A percentile compares a stretch with the other conserved stretches of the same genome.
Conservation (phyloP, 768 basidiomycete species). For the Nevesoporus exiguus region DNA sequence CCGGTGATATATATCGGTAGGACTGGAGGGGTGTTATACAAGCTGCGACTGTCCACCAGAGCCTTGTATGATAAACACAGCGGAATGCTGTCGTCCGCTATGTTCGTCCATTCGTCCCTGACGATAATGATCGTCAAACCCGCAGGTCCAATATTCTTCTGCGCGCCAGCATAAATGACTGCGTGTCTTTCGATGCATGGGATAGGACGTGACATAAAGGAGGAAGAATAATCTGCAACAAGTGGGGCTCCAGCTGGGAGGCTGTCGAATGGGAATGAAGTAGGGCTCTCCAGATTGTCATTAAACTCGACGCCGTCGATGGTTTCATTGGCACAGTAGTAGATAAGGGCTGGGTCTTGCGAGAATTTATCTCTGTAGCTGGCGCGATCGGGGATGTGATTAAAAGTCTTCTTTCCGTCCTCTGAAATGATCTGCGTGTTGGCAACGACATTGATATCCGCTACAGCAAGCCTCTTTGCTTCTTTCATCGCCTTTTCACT, state of each 20-base stretch:
- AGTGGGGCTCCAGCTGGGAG: constrained; percentile 66
- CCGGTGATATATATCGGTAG: constrained; percentile 89
- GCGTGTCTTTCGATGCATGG: constrained; percentile 85
- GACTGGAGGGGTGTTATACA: constrained; percentile 93
- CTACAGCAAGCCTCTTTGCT: constrained; percentile 63
- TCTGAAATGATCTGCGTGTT: constrained; percentile 62
- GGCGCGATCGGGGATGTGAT: constrained; percentile 71
- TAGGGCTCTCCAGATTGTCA: constrained; percentile 45
- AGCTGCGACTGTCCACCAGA: constrained; percentile 66
- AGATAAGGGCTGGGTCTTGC: constrained; percentile 80
- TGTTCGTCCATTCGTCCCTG: constrained; percentile 77
- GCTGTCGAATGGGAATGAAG: constrained; percentile 80
- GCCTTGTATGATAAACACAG: constrained; percentile 79
- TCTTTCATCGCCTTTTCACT: constrained; percentile 83
- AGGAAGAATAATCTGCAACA: constrained; percentile 93
- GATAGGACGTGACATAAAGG: constrained; percentile 95
- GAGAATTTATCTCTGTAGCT: constrained; percentile 68
- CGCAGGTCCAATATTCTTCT: constrained; percentile 96
- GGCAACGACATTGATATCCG: constrained; percentile 63
- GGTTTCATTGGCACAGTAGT: constrained; percentile 99
- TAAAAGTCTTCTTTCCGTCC: constrained; percentile 63
- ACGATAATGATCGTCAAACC: constrained; percentile 93
- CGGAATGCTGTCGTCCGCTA: constrained; percentile 76
- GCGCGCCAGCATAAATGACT: constrained; percentile 93
- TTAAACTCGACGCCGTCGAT: constrained; percentile 92